Evolutionary conservation across 2,329 filamentous ascomycete genomes (phyloP).

Genomic region (Aureobasidium leucospermi): DNA sequence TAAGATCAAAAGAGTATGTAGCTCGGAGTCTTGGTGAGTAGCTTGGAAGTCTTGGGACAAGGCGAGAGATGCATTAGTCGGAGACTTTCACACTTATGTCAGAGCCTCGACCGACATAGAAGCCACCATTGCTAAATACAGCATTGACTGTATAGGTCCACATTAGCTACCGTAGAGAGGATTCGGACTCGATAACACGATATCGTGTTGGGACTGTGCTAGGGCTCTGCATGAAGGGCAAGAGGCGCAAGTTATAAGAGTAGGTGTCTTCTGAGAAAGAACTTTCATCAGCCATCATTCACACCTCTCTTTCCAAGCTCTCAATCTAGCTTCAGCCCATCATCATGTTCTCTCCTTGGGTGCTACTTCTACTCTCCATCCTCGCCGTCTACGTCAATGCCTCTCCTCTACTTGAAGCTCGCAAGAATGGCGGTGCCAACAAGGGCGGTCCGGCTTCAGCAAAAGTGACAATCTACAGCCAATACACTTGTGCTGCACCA

Average conservation of each 20-base stretch:
- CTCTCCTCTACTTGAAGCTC: not conserved
- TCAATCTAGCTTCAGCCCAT: too few species aligned
- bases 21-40: too few species aligned
- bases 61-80: not conserved
- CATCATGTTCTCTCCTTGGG: not conserved
- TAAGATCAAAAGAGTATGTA: too few species aligned
- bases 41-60: too few species aligned
- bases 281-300: not conserved
- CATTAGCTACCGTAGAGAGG: not conserved
- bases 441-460: conserved; percentile 1
- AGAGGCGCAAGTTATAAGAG: not conserved
- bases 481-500: not conserved
- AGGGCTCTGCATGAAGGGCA: too few species aligned
- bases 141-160: not conserved
- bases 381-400: not conserved
- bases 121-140: not conserved
- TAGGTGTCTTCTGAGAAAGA: not conserved
- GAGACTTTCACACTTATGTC: too few species aligned
- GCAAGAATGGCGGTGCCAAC: not conserved
- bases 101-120: not conserved
- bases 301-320: not conserved
- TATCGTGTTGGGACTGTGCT: not conserved
- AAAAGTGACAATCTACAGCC: not conserved
- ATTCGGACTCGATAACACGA: not conserved
- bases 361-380: not conserved